A percentile compares a stretch with the other conserved stretches of the same genome.
These are phyloP conservation scores for Pichia heedii DNA, from an alignment of 805 yeast species.

Conservation along the genomic window DNA sequence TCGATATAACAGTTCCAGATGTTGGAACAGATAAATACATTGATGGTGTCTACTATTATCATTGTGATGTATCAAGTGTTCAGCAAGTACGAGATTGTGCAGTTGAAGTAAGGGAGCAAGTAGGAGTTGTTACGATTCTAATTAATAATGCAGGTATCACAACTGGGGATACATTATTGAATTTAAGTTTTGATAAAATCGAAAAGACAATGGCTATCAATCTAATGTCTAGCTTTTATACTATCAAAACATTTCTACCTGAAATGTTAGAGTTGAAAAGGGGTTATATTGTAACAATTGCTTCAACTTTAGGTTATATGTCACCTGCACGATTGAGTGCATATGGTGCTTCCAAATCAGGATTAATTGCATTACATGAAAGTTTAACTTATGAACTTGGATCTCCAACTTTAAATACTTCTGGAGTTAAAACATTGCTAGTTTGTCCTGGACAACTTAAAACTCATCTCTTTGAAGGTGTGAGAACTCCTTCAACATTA, in stretches of 20 bases:
- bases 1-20: slow-evolving; percentile 47
- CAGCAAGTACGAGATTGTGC: slow-evolving; percentile 35
- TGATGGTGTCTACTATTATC: slow-evolving; percentile 41
- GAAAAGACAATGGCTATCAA: slow-evolving; percentile 59
- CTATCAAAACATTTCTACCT: slow-evolving; percentile 65
- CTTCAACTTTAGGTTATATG: slow-evolving; percentile 78
- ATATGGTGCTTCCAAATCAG: slow-evolving; percentile 89
- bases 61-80: slow-evolving; percentile 62
- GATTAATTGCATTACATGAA: slow-evolving; percentile 76
- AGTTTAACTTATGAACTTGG: slow-evolving; percentile 65
- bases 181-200: slow-evolving; percentile 48
- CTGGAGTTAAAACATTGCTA: slow-evolving; percentile 62
- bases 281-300: slow-evolving; percentile 74
- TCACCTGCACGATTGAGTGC: slow-evolving; percentile 74
- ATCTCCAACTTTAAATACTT: slow-evolving; percentile 34
- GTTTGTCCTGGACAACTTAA: slow-evolving; percentile 83
- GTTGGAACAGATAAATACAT: slow-evolving; percentile 23
- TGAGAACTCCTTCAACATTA: slow-evolving; percentile 57
- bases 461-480: slow-evolving; percentile 66
- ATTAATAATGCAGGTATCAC: slow-evolving; percentile 84
- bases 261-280: slow-evolving; percentile 50
- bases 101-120: slow-evolving; percentile 31
- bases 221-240: slow-evolving; percentile 58
- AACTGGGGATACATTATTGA: slow-evolving; percentile 46
- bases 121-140: slow-evolving; percentile 58